Evolutionary conservation across 2,329 filamentous ascomycete species (phyloP).

Genomic region (Aspergillus fructus): DNA sequence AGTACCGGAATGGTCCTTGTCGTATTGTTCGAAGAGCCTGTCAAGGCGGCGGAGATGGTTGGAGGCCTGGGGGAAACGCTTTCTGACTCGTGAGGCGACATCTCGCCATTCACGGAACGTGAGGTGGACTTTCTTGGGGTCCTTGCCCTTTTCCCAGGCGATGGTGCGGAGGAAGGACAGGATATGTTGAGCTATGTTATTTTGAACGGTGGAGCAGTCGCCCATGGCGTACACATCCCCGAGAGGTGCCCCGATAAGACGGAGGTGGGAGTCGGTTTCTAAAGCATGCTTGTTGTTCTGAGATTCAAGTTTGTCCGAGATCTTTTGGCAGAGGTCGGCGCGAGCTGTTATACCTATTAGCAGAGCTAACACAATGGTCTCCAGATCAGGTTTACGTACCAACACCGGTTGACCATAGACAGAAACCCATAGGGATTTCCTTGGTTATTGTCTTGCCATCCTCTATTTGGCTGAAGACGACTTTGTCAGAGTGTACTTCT

Average conservation of each 20-base stretch:
- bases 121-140: conserved; percentile 84
- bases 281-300: conserved; percentile 90
- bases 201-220: conserved; percentile 94
- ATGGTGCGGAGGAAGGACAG: conserved; percentile 84
- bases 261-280: conserved; percentile 91
- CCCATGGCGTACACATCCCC: conserved; percentile 97
- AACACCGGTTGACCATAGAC: conserved; percentile 96
- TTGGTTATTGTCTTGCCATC: conserved; percentile 77
- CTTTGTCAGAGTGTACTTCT: conserved; percentile 79
- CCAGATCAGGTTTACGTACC: conserved; percentile 32
- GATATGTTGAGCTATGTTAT: conserved; percentile 91
- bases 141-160: conserved; percentile 87
- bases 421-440: conserved; percentile 93
- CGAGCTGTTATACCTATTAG: conserved; percentile 53
- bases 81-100: conserved; percentile 79
- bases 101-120: conserved; percentile 85
- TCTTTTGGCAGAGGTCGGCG: conserved; percentile 71
- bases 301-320: conserved; percentile 72
- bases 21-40: conserved; percentile 86
- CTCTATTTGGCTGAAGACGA: conserved; percentile 83
- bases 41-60: conserved; percentile 86
- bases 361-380: conserved; percentile 6
- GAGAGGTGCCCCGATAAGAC: conserved; percentile 80
- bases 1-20: conserved; percentile 88
- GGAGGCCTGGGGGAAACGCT: conserved; percentile 85